A percentile compares a stretch with the other conserved stretches of the same genome.
phyloP scores from a whole-genome alignment of 148 eudicot species.

The Rhododendron kiyosumense region DNA sequence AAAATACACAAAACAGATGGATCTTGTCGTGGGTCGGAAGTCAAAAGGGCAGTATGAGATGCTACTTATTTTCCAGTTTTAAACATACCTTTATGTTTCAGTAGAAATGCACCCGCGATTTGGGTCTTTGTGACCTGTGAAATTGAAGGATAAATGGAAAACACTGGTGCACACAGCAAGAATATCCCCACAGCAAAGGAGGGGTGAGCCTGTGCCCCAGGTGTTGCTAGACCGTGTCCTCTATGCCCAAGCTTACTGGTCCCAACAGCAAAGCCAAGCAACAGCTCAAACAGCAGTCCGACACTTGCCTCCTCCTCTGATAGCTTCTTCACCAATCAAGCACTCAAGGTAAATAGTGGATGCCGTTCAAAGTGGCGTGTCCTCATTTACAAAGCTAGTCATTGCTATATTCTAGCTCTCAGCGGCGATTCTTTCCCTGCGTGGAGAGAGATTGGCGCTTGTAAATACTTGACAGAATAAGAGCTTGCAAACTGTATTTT shows the following conservation, averaged over 20 bases:
- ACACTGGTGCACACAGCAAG: conserved; percentile 93
- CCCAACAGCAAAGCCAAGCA: conserved; percentile 76
- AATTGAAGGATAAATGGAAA: conserved; percentile 84
- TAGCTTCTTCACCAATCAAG: no score
- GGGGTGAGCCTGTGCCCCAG: conserved; percentile 97
- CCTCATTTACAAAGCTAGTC: neutral
- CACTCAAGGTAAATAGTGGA: no score
- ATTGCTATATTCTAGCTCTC: neutral
- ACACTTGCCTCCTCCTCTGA: conserved; percentile 54
- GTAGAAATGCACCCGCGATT: neutral
- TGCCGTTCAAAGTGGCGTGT: no score
- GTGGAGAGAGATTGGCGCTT: conserved; percentile 13
- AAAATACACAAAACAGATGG: neutral
- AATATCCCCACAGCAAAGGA: conserved; percentile 90
- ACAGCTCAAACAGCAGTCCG: conserved; percentile 56
- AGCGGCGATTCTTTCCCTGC: conserved; percentile 3
- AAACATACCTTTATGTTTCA: neutral
- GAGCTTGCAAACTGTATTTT: conserved; percentile 12
- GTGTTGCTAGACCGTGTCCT: conserved; percentile 79
- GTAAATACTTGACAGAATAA: conserved; percentile 30
- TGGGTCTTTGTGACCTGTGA: conserved; percentile 1
- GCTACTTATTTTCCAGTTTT: neutral
- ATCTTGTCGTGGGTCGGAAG: neutral
- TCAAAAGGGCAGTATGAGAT: neutral
- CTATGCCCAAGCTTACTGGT: conserved; percentile 81